A percentile compares a stretch with the other conserved stretches of the same genome.
phyloP scores from a whole-genome alignment of 2,329 filamentous ascomycete genomes.

The Acrocalymma vagum region DNA sequence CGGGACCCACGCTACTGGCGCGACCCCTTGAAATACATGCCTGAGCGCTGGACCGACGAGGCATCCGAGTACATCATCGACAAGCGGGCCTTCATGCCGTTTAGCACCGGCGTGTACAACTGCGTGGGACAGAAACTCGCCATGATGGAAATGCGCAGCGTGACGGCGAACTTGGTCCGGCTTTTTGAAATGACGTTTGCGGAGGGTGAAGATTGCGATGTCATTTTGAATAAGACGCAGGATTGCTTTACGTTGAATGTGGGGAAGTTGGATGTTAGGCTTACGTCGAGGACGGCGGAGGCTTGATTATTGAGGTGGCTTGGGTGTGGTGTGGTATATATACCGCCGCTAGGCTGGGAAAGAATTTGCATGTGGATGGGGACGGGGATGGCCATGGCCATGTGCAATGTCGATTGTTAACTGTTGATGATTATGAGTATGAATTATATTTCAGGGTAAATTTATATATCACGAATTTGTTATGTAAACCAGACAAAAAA shows the following conservation, averaged over 20 bases:
- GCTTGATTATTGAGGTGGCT: no score
- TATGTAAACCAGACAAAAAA: no score
- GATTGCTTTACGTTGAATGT: constrained; percentile 42
- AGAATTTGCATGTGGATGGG: no score
- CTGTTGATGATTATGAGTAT: no score
- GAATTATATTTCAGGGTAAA: no score
- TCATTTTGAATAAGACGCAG: constrained; percentile 25
- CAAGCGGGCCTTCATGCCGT: constrained; percentile 73
- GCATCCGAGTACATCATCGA: constrained; percentile 28
- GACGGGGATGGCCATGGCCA: no score
- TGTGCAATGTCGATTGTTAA: no score
- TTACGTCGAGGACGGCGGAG: constrained; percentile 28
- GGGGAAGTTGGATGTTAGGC: constrained; percentile 37
- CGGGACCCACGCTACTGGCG: constrained; percentile 38
- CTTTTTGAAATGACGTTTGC: constrained; percentile 63
- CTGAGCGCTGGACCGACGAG: constrained; percentile 41
- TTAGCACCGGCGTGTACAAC: constrained; percentile 71
- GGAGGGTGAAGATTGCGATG: constrained; percentile 30
- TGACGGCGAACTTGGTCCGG: constrained; percentile 67
- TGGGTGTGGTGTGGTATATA: no score
- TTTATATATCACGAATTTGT: no score
- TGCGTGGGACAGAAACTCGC: constrained; percentile 75
- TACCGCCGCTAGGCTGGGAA: no score
- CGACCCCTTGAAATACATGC: constrained; percentile 33
- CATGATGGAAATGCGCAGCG: constrained; percentile 70